Base-by-base conservation (phyloP, 2,329 filamentous ascomycete genomes). In the Ceratocystis smalleyi region DNA sequence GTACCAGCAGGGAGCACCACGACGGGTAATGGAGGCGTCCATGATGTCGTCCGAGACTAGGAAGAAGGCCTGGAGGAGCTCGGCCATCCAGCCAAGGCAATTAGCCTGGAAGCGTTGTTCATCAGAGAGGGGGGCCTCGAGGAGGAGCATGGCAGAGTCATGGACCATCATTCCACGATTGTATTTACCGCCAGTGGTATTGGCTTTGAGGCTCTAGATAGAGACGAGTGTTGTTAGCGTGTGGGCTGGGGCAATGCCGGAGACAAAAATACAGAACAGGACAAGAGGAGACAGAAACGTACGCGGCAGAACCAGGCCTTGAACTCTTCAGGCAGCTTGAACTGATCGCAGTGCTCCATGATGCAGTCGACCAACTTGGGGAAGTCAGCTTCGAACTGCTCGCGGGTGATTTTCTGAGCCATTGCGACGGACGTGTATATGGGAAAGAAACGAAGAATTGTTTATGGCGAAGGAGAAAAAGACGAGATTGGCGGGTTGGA, bases 21-120 rank as follows among this genome's bases (percentile, higher is more conserved):
- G 90, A 67, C 94, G 91, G 65, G 94, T 99, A 76, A 96, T 94
- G 75, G 88, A 95, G 71, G 82, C 77, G 78, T 99, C 94, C 94
- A 99, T 99, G 72, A 99, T 96, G 76, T 99, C 94, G 77, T 99
- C 94, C 55, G 89, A 91, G 69, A 99, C 94, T 66, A 99, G 85
- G 84, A 99, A 97, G 82, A 96, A 97, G 69, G 94, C 92, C 79
- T 99, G 94, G 43, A 99, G 87, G 61, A 99, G 84, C 82, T 99
- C 94, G 68, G 95, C 95, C 82, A 96, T 85, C 94, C 94, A 99
- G 72, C 94, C 94, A 19, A 99, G 83, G 19, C 89, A 87, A 55
- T 91, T 89, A 59, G 92, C 81, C 70, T 89, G 80, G 79, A 95
- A 94, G 81, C 91, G 95, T 77, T 97, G 87, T 66, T 92, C 83